These are phyloP conservation scores for Cryptosporidium bovis DNA, from an alignment of 169 alveolate genomes.

Conservation along the genomic window DNA sequence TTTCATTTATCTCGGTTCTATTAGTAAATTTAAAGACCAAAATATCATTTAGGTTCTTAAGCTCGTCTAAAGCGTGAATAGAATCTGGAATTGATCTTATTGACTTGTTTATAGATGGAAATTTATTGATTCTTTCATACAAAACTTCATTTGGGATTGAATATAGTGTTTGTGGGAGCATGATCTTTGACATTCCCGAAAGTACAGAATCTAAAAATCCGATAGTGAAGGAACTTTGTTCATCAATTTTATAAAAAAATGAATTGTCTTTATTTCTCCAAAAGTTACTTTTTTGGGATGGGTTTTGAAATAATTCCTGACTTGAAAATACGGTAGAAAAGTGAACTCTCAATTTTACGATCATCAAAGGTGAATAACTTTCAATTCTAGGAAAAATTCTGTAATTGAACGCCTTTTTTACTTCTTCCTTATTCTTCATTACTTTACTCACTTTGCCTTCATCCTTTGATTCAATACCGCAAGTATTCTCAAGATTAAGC, in stretches of 20 bases:
- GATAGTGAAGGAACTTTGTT: background rate
- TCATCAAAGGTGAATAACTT: slow-evolving; percentile 20
- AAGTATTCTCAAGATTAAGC: background rate
- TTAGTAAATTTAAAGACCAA: slow-evolving; percentile 31
- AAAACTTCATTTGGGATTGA: slow-evolving; percentile 38
- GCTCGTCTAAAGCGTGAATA: slow-evolving; percentile 1
- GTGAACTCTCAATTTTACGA: slow-evolving; percentile 24
- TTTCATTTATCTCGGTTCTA: slow-evolving; percentile 19
- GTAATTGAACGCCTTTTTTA: background rate
- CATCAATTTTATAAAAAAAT: background rate
- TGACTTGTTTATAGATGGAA: background rate
- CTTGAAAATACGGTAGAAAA: slow-evolving; percentile 9
- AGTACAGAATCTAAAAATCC: slow-evolving; percentile 37
- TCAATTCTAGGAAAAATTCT: slow-evolving; percentile 14
- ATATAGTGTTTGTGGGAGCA: slow-evolving; percentile 58
- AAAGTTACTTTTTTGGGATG: slow-evolving; percentile 5
- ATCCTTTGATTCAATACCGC: background rate
- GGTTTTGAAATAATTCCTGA: background rate
- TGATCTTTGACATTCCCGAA: slow-evolving; percentile 29
- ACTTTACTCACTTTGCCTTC: background rate
- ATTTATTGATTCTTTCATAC: background rate
- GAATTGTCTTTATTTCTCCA: slow-evolving; percentile 12
- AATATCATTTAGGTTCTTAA: background rate
- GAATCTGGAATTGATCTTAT: background rate
- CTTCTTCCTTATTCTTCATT: background rate